Evolutionary conservation across 1,284 basidiomycete genomes (phyloP), one percentile per base, ranked within the genome.

Genomic region (Leccinum glutinopallens): DNA sequence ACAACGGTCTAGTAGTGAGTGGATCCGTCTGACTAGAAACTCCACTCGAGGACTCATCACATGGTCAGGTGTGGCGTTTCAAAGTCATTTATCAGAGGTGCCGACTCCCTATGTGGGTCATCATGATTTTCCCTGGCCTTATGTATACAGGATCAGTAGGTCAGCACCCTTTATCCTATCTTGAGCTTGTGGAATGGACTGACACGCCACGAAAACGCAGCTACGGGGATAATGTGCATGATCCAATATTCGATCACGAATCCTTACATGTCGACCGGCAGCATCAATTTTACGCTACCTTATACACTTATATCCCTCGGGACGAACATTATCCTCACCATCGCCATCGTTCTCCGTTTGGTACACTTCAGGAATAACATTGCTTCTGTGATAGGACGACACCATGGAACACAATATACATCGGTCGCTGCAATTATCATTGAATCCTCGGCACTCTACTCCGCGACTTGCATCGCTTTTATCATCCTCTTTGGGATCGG

Each of bases 71-170:
- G 12, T 53, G 51, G 51, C 51, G 51, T 15, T 53, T 53, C 22
- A 29, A 53, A 29, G 51, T 53, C 13, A 53, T 53, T 15, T 53
- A 53, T 53, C 51, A 53, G 51, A 53, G 51, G 12, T 53, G 51
- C 51, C 22, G 22, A 29, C 4, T 29, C 51, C 51, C 51, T 17
- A 22, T 8, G 22, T 53, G 51, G 51, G 25, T 25, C 22, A 8
- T 53, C 1, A 53, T 53, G 51, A 5, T 53, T 29, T 53, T 15
- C 22, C 51, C 51, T 53, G 15, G 22, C 51, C 22, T 53, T 22
- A 15, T 29, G 8, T 15, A 8, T 22, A 13, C 22, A 53, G 51
- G 22, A n/a, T 25, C 51, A 22, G 7, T 53, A 53, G 51, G 51
- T 53, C 51, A 7, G 51, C 15, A 13, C 22, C 22, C 19, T 53